A percentile compares a stretch with the other conserved stretches of the same genome.
These are phyloP conservation scores for Aspergillus quadrilineatus DNA, from an alignment of 2,329 filamentous ascomycete genomes.

Conservation along the genomic window DNA sequence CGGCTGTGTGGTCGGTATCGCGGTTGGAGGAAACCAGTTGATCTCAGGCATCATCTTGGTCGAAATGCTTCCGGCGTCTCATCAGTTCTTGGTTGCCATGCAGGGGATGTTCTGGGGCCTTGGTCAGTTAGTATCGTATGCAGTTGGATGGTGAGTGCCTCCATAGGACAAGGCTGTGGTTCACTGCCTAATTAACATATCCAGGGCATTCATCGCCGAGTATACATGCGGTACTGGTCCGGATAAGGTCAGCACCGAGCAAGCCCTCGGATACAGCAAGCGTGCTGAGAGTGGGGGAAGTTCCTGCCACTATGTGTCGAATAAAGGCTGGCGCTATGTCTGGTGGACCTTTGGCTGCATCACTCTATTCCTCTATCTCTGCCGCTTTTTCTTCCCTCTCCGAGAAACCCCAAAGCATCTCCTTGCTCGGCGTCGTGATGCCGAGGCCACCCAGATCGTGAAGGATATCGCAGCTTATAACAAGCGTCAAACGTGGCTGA, in stretches of 20 bases:
- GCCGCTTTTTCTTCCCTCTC: slow-evolving; percentile 19
- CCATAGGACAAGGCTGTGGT: not conserved
- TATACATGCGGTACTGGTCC: slow-evolving; percentile 26
- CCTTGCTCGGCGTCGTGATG: slow-evolving; percentile 18
- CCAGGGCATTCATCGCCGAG: slow-evolving; percentile 22
- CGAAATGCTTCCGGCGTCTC: slow-evolving; percentile 21
- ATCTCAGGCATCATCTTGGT: slow-evolving; percentile 20
- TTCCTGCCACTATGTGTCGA: slow-evolving; percentile 22
- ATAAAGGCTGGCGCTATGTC: slow-evolving; percentile 26
- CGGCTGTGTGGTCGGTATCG: slow-evolving; percentile 21
- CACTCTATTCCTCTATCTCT: slow-evolving; percentile 22
- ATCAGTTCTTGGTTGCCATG: slow-evolving; percentile 21
- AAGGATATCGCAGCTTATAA: slow-evolving; percentile 21
- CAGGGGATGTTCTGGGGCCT: slow-evolving; percentile 22
- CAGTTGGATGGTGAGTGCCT: slow-evolving; percentile 21
- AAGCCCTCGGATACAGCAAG: slow-evolving; percentile 10
- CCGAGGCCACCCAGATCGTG: slow-evolving; percentile 20
- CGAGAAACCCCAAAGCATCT: slow-evolving; percentile 23
- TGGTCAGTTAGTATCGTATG: slow-evolving; percentile 19
- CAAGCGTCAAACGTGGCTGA: slow-evolving; percentile 19
- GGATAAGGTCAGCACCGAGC: slow-evolving; percentile 17
- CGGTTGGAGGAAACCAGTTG: slow-evolving; percentile 19
- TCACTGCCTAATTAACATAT: not conserved
- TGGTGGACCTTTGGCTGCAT: slow-evolving; percentile 26
- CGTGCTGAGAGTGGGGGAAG: not conserved